A percentile compares a stretch with the other conserved stretches of the same genome.
Evolutionary conservation across 345 rosid species (phyloP).

Genomic region (Sonneratia caseolaris): DNA sequence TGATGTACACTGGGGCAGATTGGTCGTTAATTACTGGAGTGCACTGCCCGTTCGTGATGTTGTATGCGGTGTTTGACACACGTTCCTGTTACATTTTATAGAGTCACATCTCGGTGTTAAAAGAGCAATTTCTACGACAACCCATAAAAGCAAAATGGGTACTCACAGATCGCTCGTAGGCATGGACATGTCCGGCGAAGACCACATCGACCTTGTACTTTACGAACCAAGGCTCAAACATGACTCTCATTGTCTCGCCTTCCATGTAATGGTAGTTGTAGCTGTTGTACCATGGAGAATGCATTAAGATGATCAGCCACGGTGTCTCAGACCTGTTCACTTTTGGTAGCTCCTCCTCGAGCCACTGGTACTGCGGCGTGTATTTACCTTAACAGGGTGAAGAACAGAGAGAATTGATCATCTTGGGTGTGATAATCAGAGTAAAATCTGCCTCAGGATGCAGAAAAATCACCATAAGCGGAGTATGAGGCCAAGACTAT

Average conservation of each 20-base stretch:
- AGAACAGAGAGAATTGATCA: too few species aligned
- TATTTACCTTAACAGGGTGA: constrained; percentile 1
- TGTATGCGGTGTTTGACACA: background rate
- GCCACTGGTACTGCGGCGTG: constrained; percentile 17
- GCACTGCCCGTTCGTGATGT: background rate
- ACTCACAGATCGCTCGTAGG: background rate
- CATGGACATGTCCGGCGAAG: constrained; percentile 6
- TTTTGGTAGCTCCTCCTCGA: constrained; percentile 8
- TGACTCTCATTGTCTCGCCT: constrained; percentile 5
- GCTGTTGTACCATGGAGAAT: constrained; percentile 15
- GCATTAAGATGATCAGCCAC: constrained; percentile 15
- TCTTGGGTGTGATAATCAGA: too few species aligned
- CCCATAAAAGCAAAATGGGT: too few species aligned
- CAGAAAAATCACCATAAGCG: constrained; percentile 8
- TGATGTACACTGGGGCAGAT: background rate
- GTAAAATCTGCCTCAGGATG: too few species aligned
- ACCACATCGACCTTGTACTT: constrained; percentile 1
- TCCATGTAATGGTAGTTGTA: constrained; percentile 3
- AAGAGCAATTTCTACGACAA: too few species aligned
- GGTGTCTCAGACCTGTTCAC: constrained; percentile 17
- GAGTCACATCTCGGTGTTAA: too few species aligned
- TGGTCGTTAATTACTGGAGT: background rate
- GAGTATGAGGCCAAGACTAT: constrained; percentile 13
- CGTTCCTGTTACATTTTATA: background rate
- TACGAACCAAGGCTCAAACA: background rate